Evolutionary conservation across 2,329 filamentous ascomycete genomes (phyloP), one percentile per base, ranked within the genome.

Genomic region (Fusarium graminum): DNA sequence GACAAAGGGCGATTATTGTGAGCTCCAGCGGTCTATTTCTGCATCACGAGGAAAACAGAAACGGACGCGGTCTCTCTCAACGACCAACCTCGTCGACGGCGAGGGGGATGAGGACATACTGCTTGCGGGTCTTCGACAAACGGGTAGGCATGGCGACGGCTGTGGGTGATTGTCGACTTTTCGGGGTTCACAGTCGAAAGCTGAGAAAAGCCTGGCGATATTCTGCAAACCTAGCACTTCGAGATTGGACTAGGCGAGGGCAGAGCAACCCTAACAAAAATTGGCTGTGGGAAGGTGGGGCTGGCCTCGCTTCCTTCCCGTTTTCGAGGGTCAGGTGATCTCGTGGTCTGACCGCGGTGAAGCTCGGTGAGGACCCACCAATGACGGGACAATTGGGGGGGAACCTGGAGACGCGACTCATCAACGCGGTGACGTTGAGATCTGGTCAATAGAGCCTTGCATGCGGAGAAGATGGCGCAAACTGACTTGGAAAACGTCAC

Each of bases 61-160:
- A 61, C 41, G 30, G 51, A 56, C 52, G 57, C 28, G 64, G 42
- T 61, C 58, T 63, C 59, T 67, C 62, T 62, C 54, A 59, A 63
- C 60, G 51, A 69, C 52, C 61, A 69, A 68, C 63, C 56, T 58
- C 56, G 64, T 69, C 65, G 54, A 64, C 52, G 52, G 51, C 59
- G 59, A 70, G 59, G 66, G 67, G 52, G 65, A 54, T 59, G 52
- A 70, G 60, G 74, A 88, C 88, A 76, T 89, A 90, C 88, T 89
- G 89, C 87, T 92, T 92, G 83, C 90, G 86, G 82, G 90, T 92
- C 84, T 91, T 90, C 78, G 86, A 86, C 74, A 89, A 85, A 81
- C 89, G 85, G 82, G 90, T 91, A 88, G 90, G 90, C 89, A 90
- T 90, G 79, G 81, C 85, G 83, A 80, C 80, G 80, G 78, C 76